Percentiles rank a stretch among this genome's conserved stretches.
These are phyloP conservation scores for Fraxinus xanthoxyloides DNA, from an alignment of 305 asterid species.

Conservation along the genomic window DNA sequence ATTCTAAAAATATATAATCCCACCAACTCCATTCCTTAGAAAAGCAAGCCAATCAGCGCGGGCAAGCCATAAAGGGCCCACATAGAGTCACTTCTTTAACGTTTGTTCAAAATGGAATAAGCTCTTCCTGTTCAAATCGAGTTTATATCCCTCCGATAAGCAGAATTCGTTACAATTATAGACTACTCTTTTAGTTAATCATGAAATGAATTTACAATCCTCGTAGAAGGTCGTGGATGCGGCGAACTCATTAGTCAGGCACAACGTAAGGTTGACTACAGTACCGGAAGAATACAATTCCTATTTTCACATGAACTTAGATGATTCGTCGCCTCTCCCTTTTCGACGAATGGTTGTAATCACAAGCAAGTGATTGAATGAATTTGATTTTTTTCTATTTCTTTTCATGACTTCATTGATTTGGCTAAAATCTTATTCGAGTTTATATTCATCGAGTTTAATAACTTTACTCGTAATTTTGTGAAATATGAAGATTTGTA, in stretches of 20 bases:
- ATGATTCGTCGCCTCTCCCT: background rate
- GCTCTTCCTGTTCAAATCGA: background rate
- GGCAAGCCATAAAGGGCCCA: background rate
- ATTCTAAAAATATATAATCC: background rate
- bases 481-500: background rate
- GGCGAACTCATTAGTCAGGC: background rate
- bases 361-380: background rate
- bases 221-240: background rate
- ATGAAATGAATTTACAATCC: background rate
- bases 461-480: background rate
- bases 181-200: background rate
- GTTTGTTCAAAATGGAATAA: background rate
- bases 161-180: background rate
- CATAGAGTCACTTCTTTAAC: background rate
- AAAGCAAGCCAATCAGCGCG: background rate
- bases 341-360: background rate
- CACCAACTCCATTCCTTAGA: background rate
- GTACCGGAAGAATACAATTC: background rate
- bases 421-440: background rate
- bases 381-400: too few relatives aligned
- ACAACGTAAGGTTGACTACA: background rate
- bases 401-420: background rate
- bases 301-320: background rate
- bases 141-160: background rate
- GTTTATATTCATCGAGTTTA: background rate